These are phyloP conservation scores for Mycena olivaceomarginata DNA, from an alignment of 768 basidiomycete genomes.

Conservation along the genomic window DNA sequence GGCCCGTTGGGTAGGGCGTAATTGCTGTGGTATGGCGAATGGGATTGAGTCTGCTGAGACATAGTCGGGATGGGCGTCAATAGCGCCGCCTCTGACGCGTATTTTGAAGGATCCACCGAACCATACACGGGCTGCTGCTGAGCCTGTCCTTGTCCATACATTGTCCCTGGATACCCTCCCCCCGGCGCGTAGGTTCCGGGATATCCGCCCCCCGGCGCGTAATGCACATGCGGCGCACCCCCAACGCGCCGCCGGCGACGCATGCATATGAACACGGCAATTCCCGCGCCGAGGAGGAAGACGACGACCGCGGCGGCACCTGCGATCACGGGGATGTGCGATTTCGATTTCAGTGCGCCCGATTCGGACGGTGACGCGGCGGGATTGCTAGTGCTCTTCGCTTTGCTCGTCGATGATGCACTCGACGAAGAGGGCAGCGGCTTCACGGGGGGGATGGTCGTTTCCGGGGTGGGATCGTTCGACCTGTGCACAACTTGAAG, in stretches of 20 bases:
- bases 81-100: conserved; percentile 16
- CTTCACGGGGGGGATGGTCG: conserved; percentile 30
- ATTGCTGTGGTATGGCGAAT: background rate
- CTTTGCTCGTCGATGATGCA: background rate
- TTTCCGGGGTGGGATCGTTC: conserved; percentile 28
- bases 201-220: background rate
- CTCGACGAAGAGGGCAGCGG: background rate
- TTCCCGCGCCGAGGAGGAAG: conserved; percentile 8
- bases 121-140: background rate
- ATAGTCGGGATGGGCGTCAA: background rate
- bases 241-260: background rate
- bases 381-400: background rate
- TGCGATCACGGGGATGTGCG: conserved; percentile 20
- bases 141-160: background rate
- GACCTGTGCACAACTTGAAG: conserved; percentile 14
- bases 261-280: background rate
- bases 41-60: background rate
- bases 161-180: background rate
- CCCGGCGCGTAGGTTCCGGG: background rate
- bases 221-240: background rate
- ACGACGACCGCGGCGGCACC: conserved; percentile 22
- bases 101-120: background rate
- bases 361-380: background rate
- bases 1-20: too few species aligned
- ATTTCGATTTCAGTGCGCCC: background rate